Percentiles rank a stretch among this genome's conserved stretches.
Evolutionary conservation across 2,329 filamentous ascomycete species (phyloP).

Genomic region (Pseudocercospora fijiensis): DNA sequence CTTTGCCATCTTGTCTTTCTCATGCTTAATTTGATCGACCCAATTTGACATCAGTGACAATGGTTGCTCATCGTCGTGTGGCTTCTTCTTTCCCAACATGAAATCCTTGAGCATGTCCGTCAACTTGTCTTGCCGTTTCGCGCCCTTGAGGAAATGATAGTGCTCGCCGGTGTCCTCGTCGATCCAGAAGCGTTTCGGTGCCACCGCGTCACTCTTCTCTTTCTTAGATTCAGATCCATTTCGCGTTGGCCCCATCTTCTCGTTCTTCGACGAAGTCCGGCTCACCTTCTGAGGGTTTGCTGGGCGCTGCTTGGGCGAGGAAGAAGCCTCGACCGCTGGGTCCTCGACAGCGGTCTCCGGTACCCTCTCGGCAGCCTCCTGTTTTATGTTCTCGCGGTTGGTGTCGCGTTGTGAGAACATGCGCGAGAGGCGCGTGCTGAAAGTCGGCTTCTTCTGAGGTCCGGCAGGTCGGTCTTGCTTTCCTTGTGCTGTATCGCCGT

Average conservation of each 20-base stretch:
- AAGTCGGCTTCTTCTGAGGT: conserved; percentile 41
- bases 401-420: conserved; percentile 44
- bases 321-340: conserved; percentile 17
- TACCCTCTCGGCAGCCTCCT: conserved; percentile 24
- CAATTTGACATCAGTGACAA: conserved; percentile 91
- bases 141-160: conserved; percentile 83
- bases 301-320: conserved; percentile 25
- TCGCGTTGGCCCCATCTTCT: conserved; percentile 29
- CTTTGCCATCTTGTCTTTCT: conserved; percentile 71
- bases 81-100: conserved; percentile 76
- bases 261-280: conserved; percentile 35
- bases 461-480: conserved; percentile 28
- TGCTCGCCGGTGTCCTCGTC: conserved; percentile 66
- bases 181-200: conserved; percentile 54
- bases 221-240: conserved; percentile 38
- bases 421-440: conserved; percentile 42
- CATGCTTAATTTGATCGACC: conserved; percentile 89
- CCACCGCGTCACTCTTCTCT: conserved; percentile 28
- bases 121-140: conserved; percentile 90
- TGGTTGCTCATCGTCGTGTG: conserved; percentile 70
- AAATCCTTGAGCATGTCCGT: conserved; percentile 87
- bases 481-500: conserved; percentile 13
- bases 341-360: conserved; percentile 31
- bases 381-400: conserved; percentile 20
- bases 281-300: conserved; percentile 26